Conservation (phyloP, 495 filamentous ascomycete species). For the Xylaria longipes region DNA sequence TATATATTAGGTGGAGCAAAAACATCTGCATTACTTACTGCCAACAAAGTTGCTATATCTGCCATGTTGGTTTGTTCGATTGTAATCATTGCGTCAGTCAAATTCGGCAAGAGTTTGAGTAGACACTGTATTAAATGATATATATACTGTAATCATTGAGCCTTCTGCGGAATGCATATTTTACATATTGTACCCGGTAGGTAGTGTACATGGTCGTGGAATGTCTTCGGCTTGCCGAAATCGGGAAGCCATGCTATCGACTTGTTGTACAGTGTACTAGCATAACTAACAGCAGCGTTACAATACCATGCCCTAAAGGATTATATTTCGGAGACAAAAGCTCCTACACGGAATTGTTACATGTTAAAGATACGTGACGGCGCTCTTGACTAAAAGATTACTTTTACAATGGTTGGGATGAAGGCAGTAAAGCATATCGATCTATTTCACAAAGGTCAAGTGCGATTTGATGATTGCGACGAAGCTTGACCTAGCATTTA, state of each 20-base stretch:
- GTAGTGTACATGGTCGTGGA: background rate
- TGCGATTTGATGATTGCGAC: slow-evolving; percentile 1
- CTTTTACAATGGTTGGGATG: background rate
- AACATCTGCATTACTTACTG: background rate
- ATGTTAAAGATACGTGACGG: background rate
- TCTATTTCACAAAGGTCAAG: background rate
- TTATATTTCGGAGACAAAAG: slow-evolving; percentile 7
- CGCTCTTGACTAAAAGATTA: background rate
- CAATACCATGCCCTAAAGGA: background rate
- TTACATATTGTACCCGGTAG: slow-evolving; percentile 5
- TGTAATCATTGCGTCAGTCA: slow-evolving; percentile 8
- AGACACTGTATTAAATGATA: background rate
- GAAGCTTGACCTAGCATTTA: background rate
- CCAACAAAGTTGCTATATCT: slow-evolving; percentile 11
- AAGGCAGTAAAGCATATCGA: background rate
- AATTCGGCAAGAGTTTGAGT: background rate
- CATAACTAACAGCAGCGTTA: background rate
- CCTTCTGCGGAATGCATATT: background rate
- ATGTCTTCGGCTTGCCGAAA: slow-evolving; percentile 23
- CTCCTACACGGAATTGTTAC: slow-evolving; percentile 15
- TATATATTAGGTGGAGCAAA: background rate
- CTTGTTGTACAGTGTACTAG: slow-evolving; percentile 3
- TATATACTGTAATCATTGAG: background rate
- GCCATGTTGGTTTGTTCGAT: background rate
- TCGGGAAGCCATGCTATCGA: slow-evolving; percentile 16